Conservation (phyloP, 2,329 filamentous ascomycete genomes). For the Orbilia javanica region DNA sequence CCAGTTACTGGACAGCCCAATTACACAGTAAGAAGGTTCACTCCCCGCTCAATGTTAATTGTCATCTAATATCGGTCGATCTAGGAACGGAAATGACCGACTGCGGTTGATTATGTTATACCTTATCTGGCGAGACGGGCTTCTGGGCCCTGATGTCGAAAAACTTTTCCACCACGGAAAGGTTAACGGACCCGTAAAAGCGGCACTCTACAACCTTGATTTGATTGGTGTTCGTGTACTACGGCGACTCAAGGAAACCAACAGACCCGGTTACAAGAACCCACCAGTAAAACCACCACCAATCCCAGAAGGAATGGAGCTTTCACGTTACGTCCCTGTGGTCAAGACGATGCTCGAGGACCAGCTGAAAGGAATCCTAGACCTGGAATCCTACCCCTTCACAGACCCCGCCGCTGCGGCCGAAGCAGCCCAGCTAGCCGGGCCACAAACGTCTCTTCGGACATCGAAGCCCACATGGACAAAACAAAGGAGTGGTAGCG, state of each 20-base stretch:
- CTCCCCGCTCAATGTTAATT: no score
- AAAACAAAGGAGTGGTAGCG: conserved; percentile 78
- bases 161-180: conserved; percentile 86
- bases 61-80: not conserved
- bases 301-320: conserved; percentile 79
- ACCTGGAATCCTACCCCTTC: conserved; percentile 77
- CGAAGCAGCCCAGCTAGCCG: conserved; percentile 70
- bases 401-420: conserved; percentile 77
- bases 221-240: conserved; percentile 81
- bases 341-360: conserved; percentile 87
- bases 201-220: conserved; percentile 81
- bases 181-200: conserved; percentile 79
- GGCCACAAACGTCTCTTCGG: conserved; percentile 80
- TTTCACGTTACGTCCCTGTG: conserved; percentile 87
- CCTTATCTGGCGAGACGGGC: conserved; percentile 84
- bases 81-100: conserved; percentile 71
- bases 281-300: conserved; percentile 67
- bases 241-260: conserved; percentile 81
- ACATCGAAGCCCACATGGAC: conserved; percentile 97
- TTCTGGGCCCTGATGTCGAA: conserved; percentile 84
- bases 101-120: conserved; percentile 88
- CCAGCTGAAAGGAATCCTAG: conserved; percentile 75
- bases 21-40: conserved; percentile 62
- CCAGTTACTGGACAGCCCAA: conserved; percentile 86
- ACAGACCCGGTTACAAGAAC: conserved; percentile 63